phyloP scores from a whole-genome alignment of 1,139 yeast genomes.

The Zygosaccharomyces pseudobailii region DNA sequence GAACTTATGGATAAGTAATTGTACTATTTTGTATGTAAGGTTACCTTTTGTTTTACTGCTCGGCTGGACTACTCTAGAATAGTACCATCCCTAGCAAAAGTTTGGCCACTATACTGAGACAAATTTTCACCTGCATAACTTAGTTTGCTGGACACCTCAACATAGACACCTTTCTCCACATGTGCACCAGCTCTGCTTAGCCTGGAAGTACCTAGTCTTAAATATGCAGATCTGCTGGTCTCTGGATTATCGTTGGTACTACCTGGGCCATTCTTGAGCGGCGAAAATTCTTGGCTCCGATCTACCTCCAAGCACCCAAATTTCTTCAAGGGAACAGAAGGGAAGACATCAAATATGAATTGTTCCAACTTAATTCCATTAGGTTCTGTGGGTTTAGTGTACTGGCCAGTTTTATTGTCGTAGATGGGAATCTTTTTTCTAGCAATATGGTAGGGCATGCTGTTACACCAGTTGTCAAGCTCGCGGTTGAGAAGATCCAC shows the following conservation, averaged over 20 bases:
- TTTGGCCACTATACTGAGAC: conserved; percentile 50
- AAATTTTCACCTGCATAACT: conserved; percentile 90
- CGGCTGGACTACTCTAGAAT: conserved; percentile 7
- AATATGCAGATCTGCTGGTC: conserved; percentile 64
- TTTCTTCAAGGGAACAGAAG: conserved; percentile 59
- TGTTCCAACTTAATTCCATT: conserved; percentile 96
- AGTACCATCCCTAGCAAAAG: conserved; percentile 35
- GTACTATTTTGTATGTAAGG: not conserved
- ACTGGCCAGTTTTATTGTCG: conserved; percentile 45
- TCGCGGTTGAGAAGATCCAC: conserved; percentile 57
- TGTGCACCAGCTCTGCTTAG: conserved; percentile 61
- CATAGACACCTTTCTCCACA: conserved; percentile 45
- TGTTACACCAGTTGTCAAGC: conserved; percentile 68
- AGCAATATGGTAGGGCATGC: conserved; percentile 90
- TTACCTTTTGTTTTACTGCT: no score
- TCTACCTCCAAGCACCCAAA: conserved; percentile 94
- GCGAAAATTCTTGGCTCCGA: conserved; percentile 82
- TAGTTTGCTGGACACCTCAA: conserved; percentile 74
- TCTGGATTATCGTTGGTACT: conserved; percentile 79
- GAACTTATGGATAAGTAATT: conserved; percentile 10
- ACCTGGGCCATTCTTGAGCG: conserved; percentile 87
- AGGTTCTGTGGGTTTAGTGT: conserved; percentile 59
- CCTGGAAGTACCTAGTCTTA: conserved; percentile 77
- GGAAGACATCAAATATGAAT: conserved; percentile 94
- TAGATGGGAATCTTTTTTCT: conserved; percentile 73